Percentiles rank a stretch among this genome's conserved stretches.
Conservation (phyloP, 208 protist species). For the Vickermania spadyakhi region DNA sequence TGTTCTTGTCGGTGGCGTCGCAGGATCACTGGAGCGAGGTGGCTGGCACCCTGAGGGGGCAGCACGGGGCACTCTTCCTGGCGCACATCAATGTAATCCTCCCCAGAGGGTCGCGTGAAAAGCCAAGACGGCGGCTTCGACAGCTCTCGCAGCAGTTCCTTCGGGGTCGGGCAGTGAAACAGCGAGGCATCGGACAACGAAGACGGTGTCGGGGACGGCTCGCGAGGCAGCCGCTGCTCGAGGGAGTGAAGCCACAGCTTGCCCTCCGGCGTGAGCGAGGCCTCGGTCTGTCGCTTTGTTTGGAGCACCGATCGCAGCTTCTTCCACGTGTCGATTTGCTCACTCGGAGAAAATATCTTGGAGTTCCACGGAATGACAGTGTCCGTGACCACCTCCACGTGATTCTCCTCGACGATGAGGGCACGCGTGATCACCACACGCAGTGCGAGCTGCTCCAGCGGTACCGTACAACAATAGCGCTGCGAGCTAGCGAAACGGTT, state of each 20-base stretch:
- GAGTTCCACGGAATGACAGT: slow-evolving; percentile 42
- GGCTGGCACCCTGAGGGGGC: slow-evolving; percentile 40
- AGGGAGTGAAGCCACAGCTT: not conserved
- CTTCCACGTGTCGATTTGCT: slow-evolving; percentile 28
- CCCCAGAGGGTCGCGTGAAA: slow-evolving; percentile 53
- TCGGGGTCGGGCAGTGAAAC: not conserved
- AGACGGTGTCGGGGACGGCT: not conserved
- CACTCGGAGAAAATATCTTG: slow-evolving; percentile 51
- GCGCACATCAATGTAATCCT: slow-evolving; percentile 53
- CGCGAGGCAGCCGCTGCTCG: not conserved
- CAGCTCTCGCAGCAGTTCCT: slow-evolving; percentile 17
- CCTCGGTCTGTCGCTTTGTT: not conserved
- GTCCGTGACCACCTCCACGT: slow-evolving; percentile 29
- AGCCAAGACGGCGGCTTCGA: slow-evolving; percentile 12
- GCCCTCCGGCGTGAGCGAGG: not conserved
- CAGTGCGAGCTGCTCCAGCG: slow-evolving; percentile 40
- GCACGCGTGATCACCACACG: slow-evolving; percentile 50
- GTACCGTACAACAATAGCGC: slow-evolving; percentile 37
- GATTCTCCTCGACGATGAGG: slow-evolving; percentile 51
- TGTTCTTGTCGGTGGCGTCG: slow-evolving; percentile 56
- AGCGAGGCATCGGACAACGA: not conserved
- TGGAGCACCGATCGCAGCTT: slow-evolving; percentile 4
- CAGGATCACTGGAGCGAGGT: slow-evolving; percentile 44
- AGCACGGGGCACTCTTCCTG: slow-evolving; percentile 56
- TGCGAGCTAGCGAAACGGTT: slow-evolving; percentile 46